Percentiles rank a stretch among this genome's conserved stretches.
Evolutionary conservation across 495 filamentous ascomycete genomes (phyloP).

Genomic region (Hypomontagnella submonticulosa): DNA sequence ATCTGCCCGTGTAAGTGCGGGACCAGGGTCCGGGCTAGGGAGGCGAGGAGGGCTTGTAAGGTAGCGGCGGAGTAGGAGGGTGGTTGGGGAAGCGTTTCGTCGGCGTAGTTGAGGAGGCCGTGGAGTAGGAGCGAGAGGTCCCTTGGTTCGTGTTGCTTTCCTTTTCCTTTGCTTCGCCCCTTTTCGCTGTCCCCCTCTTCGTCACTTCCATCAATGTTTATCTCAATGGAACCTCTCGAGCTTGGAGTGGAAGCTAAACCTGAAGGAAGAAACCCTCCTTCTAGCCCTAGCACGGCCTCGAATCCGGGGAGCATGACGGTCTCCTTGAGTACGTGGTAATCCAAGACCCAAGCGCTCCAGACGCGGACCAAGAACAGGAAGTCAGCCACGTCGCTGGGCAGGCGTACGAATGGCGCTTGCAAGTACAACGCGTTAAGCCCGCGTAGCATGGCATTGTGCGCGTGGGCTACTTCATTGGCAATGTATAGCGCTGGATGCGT

Average conservation of each 20-base stretch:
- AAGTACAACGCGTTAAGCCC: constrained; percentile 61
- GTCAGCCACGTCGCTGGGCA: constrained; percentile 50
- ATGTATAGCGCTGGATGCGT: constrained; percentile 44
- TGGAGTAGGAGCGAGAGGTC: constrained; percentile 12
- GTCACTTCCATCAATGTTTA: not conserved
- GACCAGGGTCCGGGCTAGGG: constrained; percentile 37
- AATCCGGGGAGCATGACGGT: constrained; percentile 48
- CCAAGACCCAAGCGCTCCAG: constrained; percentile 47
- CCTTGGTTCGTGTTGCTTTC: not conserved
- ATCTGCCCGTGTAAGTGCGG: constrained; percentile 43
- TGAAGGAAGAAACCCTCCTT: constrained; percentile 27
- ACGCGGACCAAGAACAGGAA: constrained; percentile 52
- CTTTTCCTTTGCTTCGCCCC: not conserved
- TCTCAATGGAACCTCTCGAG: no score
- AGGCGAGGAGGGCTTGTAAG: constrained; percentile 12
- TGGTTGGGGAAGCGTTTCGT: constrained; percentile 20
- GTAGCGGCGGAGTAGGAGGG: constrained; percentile 24
- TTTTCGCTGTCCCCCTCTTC: not conserved
- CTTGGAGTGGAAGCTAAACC: not conserved
- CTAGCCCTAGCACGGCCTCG: constrained; percentile 42
- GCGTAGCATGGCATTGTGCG: constrained; percentile 62
- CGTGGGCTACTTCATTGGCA: constrained; percentile 56
- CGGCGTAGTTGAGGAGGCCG: constrained; percentile 19
- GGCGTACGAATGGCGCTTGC: constrained; percentile 55
- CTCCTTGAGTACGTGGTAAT: constrained; percentile 51